A percentile compares a stretch with the other conserved stretches of the same genome.
phyloP scores from a whole-genome alignment of 345 rosid species.

The Trapa incisa region DNA sequence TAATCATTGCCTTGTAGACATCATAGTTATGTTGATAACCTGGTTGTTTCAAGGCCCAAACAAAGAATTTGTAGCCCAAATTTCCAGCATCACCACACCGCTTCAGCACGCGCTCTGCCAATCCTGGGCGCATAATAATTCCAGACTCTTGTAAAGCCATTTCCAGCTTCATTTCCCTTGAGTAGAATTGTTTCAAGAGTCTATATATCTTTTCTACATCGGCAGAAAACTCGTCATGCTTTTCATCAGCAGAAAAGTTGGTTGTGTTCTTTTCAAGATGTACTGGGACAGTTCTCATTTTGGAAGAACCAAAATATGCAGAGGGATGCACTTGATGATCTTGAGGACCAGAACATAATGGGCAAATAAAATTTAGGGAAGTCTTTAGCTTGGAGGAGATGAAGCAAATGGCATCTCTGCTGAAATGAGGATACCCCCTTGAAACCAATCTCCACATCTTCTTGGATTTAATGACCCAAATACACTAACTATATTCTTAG shows the following conservation, averaged over 20 bases:
- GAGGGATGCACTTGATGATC: neutral
- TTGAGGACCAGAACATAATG: neutral
- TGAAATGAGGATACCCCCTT: neutral
- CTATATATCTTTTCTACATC: conserved; percentile 79
- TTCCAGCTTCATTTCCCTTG: conserved; percentile 64
- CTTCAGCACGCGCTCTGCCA: conserved; percentile 67
- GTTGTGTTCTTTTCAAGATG: conserved; percentile 21
- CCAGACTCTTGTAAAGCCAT: conserved; percentile 73
- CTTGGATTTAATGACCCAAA: neutral
- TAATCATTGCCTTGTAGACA: conserved; percentile 63
- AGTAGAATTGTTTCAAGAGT: conserved; percentile 56
- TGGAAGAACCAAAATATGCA: neutral
- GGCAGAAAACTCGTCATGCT: conserved; percentile 42
- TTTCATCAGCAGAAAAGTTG: conserved; percentile 9
- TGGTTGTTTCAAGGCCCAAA: conserved; percentile 78
- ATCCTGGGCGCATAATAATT: conserved; percentile 44
- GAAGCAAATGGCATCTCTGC: neutral
- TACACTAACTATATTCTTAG: neutral
- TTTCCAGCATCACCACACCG: conserved; percentile 91
- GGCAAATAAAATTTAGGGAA: neutral
- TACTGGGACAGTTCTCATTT: conserved; percentile 17
- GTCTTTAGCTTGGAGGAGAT: neutral
- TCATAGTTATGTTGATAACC: conserved; percentile 54
- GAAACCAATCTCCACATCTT: conserved; percentile 1
- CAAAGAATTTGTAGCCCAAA: conserved; percentile 68